Evolutionary conservation across 352 stramenopile species (phyloP), one percentile per base, ranked within the genome.

Genomic region (Phytophthora tubulina): DNA sequence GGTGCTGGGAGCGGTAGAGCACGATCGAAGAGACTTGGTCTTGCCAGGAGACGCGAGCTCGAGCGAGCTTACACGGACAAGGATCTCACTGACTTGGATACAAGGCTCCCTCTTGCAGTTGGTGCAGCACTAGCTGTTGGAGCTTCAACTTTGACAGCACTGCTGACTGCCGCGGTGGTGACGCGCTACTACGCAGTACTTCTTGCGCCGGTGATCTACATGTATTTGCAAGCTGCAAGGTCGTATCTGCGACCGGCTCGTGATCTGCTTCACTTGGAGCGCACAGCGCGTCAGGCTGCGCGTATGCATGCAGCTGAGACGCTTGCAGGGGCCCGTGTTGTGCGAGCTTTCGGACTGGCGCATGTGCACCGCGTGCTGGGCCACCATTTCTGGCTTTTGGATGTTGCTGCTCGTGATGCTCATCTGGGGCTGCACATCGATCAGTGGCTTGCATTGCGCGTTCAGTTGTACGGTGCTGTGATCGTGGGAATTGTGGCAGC

Each of bases 51-150:
- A 66, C 61, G 56, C 38, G 56, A 70, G 21, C 72, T 82, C 11
- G 72, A 78, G 48, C 85, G 94, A 59, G 94, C 98, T 41, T 78
- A 98, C 17, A 98, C 96, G 52, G 82, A 82, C 32, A 93, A 91
- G 15, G 95, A 98, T 76, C 96, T 99, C 70, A 93, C 97, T 60
- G 96, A 91, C 50, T 78, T 99, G 51, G 96, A 99, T 86, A 82
- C 97, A 5, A 88, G 97, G n/a, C 60, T 96, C 30, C 85, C 88
- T 51, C 81, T 88, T 45, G 72, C 81, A 15, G 76, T 80, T 61
- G 84, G 78, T 36, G 73, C 75, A 38, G 86, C 90, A 63, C 67
- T 98, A 10, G 88, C 88, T 13, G 84, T 98, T n/a, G 83, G 84
- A 36, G 89, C 94, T 30, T 89, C 79, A 6, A 97, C 86, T 36